Percentiles rank a stretch among this genome's conserved stretches.
Conservation (phyloP, 257 asterid species). For the Plantago major region DNA sequence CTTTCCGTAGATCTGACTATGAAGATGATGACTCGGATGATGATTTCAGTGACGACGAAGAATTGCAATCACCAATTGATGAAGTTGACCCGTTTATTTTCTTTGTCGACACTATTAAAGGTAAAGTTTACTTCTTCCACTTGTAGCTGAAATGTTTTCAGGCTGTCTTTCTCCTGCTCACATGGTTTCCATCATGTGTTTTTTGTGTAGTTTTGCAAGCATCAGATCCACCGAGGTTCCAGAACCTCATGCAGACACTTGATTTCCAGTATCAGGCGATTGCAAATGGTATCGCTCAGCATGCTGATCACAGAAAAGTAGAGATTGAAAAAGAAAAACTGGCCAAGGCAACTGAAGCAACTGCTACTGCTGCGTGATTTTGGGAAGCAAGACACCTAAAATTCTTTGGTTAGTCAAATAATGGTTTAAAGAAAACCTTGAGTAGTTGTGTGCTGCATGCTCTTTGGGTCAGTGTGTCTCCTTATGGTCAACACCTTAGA, state of each 20-base stretch:
- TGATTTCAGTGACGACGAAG: slow-evolving; percentile 96
- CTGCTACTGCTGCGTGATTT: slow-evolving; percentile 46
- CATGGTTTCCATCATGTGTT: slow-evolving; percentile 3
- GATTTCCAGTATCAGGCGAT: slow-evolving; percentile 85
- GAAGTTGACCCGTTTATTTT: slow-evolving; percentile 89
- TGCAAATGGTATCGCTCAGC: slow-evolving; percentile 93
- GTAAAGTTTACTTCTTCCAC: slow-evolving; percentile 29
- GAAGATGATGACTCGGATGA: slow-evolving; percentile 77
- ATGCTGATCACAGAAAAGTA: slow-evolving; percentile 71
- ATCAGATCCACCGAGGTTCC: slow-evolving; percentile 78
- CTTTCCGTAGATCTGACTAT: slow-evolving; percentile 60
- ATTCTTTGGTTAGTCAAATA: slow-evolving; percentile 38
- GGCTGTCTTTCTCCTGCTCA: slow-evolving; percentile 2
- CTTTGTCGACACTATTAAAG: slow-evolving; percentile 84
- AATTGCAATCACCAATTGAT: slow-evolving; percentile 92
- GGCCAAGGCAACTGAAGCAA: slow-evolving; percentile 56
- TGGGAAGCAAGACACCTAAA: slow-evolving; percentile 14
- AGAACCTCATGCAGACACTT: slow-evolving; percentile 73
- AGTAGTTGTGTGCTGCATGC: slow-evolving; percentile 11
- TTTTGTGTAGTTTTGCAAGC: slow-evolving; percentile 68
- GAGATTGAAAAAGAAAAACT: slow-evolving; percentile 78
- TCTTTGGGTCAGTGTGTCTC: slow-evolving; percentile 23
- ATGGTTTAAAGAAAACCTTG: slow-evolving; percentile 30
- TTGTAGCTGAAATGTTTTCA: not conserved
- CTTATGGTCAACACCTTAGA: slow-evolving; percentile 5